Conservation (phyloP, 768 basidiomycete species). For the Exidia glandulosa region DNA sequence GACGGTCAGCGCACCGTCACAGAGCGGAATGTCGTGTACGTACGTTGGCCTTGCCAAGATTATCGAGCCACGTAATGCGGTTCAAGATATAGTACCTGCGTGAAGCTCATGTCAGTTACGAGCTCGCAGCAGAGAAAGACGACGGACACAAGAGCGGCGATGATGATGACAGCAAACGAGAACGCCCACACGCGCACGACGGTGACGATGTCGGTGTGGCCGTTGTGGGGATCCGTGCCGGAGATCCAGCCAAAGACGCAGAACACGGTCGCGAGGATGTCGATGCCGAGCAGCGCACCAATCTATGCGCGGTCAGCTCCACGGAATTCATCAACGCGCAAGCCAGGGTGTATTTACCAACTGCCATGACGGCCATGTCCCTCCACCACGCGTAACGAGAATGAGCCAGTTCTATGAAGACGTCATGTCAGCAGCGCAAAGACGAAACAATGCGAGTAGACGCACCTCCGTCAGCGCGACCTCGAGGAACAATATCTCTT, state of each 20-base stretch:
- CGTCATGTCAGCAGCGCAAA: neutral
- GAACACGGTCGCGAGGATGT: conserved; percentile 31
- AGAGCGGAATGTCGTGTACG: too few species aligned
- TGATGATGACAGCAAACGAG: conserved; percentile 28
- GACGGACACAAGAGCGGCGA: conserved; percentile 21
- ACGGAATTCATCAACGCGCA: conserved; percentile 20
- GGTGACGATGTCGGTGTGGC: conserved; percentile 29
- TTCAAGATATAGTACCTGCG: conserved; percentile 23
- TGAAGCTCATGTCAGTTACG: neutral
- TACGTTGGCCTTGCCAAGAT: conserved; percentile 22
- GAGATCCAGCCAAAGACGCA: conserved; percentile 31
- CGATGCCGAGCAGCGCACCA: conserved; percentile 27
- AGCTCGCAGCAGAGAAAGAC: neutral
- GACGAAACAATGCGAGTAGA: too few species aligned
- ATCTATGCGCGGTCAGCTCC: conserved; percentile 13
- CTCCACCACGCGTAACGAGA: conserved; percentile 23
- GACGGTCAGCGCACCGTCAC: neutral
- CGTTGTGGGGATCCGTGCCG: conserved; percentile 22
- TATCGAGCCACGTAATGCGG: conserved; percentile 28
- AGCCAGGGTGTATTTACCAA: conserved; percentile 14
- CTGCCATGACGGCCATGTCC: conserved; percentile 30
- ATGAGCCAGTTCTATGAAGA: conserved; percentile 3
- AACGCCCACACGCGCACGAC: conserved; percentile 30
- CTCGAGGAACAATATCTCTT: conserved; percentile 36
- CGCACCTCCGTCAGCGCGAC: conserved; percentile 38